Percentiles rank a stretch among this genome's conserved stretches.
Evolutionary conservation across 2,329 filamentous ascomycete genomes (phyloP).

Genomic region (Aureobasidium uvarum): DNA sequence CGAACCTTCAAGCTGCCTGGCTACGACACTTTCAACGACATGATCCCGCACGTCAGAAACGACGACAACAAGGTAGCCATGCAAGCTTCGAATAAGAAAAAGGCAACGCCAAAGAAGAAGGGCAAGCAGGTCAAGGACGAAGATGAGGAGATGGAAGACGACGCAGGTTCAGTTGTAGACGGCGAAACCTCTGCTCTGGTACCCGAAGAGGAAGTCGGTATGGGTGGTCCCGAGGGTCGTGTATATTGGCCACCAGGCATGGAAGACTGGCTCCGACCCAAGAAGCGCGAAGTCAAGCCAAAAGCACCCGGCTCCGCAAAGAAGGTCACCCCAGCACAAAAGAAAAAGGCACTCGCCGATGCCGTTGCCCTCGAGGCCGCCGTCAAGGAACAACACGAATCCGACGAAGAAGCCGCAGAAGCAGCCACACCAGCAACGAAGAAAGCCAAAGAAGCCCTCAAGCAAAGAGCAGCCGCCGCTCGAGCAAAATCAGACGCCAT

Average conservation of each 20-base stretch:
- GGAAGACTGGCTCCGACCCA: slow-evolving; percentile 85
- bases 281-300: slow-evolving; percentile 66
- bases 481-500: slow-evolving; percentile 31
- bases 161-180: slow-evolving; percentile 42
- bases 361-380: slow-evolving; percentile 25
- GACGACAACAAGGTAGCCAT: slow-evolving; percentile 65
- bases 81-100: slow-evolving; percentile 41
- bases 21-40: slow-evolving; percentile 69
- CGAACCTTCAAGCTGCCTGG: slow-evolving; percentile 80
- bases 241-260: slow-evolving; percentile 90
- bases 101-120: slow-evolving; percentile 47
- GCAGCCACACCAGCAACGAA: slow-evolving; percentile 43
- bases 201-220: slow-evolving; percentile 68
- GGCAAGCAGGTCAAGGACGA: slow-evolving; percentile 40
- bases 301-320: slow-evolving; percentile 46
- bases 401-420: slow-evolving; percentile 36
- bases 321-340: slow-evolving; percentile 30
- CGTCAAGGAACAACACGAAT: slow-evolving; percentile 33
- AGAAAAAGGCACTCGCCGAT: slow-evolving; percentile 33
- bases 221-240: slow-evolving; percentile 77
- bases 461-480: slow-evolving; percentile 25
- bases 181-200: slow-evolving; percentile 48
- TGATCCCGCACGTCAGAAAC: slow-evolving; percentile 71
- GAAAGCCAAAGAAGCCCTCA: slow-evolving; percentile 40
- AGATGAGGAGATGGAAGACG: slow-evolving; percentile 41